Evolutionary conservation across 257 asterid genomes (phyloP).

Genomic region (Apocynum venetum): DNA sequence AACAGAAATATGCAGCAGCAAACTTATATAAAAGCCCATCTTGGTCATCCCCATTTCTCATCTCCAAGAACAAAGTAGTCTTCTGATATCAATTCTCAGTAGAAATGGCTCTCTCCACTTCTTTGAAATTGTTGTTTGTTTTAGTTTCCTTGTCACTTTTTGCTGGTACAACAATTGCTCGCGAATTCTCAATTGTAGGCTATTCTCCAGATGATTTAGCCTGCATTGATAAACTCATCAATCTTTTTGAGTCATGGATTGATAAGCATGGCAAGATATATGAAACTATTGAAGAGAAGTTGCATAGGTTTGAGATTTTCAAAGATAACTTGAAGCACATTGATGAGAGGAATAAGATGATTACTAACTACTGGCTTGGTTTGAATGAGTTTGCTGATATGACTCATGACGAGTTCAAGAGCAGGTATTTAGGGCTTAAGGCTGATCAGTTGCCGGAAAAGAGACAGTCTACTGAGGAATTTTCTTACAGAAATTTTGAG

Average conservation of each 20-base stretch:
- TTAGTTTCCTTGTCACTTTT: conserved; percentile 26
- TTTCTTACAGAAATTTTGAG: conserved; percentile 35
- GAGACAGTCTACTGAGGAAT: conserved; percentile 26
- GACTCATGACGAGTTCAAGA: conserved; percentile 61
- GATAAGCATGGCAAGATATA: conserved; percentile 52
- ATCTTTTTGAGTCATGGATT: conserved; percentile 57
- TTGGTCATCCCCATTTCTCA: conserved; percentile 19
- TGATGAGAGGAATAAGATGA: conserved; percentile 53
- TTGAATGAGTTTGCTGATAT: conserved; percentile 61
- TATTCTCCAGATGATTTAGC: conserved; percentile 49
- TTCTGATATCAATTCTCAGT: not conserved
- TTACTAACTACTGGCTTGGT: conserved; percentile 58
- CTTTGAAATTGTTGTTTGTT: conserved; percentile 34
- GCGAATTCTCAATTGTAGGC: conserved; percentile 56
- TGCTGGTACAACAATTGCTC: conserved; percentile 23
- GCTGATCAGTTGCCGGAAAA: conserved; percentile 13
- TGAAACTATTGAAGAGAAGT: conserved; percentile 48
- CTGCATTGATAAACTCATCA: conserved; percentile 51
- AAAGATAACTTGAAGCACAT: conserved; percentile 59
- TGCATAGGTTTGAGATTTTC: conserved; percentile 65
- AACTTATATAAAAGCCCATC: conserved; percentile 22
- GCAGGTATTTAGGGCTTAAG: conserved; percentile 53
- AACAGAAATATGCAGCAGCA: not conserved
- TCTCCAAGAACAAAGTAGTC: conserved; percentile 17
- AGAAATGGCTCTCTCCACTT: conserved; percentile 37